Evolutionary conservation across 495 filamentous ascomycete genomes (phyloP), one percentile per base, ranked within the genome.

Genomic region (Rhizodiscina lignyota): DNA sequence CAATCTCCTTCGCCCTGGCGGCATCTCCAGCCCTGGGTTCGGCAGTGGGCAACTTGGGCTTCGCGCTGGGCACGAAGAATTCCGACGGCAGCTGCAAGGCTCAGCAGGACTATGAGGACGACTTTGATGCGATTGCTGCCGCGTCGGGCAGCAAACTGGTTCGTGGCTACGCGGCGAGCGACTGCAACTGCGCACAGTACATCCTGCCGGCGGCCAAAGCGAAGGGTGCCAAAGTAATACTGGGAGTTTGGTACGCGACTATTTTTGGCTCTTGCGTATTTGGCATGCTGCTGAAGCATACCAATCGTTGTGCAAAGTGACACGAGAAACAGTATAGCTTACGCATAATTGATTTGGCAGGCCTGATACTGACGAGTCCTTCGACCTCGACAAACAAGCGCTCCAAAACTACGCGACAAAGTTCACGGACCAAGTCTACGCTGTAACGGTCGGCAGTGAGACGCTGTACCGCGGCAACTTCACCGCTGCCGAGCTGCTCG

Each of bases 401-500:
- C 56, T 82, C 18, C 45, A 54, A 16, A 60, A 62, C 42, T 61
- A 67, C 38, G 56, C 54, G 18, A 38, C 40, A 10, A 39, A 61
- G 52, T 75, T 73, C 53, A 58, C 60, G 43, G 66, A 71, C 40
- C 58, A 66, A 24, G 64, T 87, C 42, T 70, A 79, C 51, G 79
- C 72, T 37, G 70, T 83, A 44, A 87, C 81, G 8, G 78, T 85
- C 34, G 81, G 80, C 21, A 82, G 75, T 16, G 81, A 87, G 61
- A 62, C 65, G 21, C 60, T 87, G 21, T 87, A 86, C 63, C 74
- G 81, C 27, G 67, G 69, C 36, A 76, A 73, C 50, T 64, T 83
- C 51, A 80, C 67, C 23, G 79, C 69, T 13, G 49, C 58, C 5
- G 50, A 73, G 41, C 71, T 87, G 26, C 52, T 73, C 38, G 52